Base-by-base conservation (phyloP, 495 filamentous ascomycete species). In the Xylaria longipes region DNA sequence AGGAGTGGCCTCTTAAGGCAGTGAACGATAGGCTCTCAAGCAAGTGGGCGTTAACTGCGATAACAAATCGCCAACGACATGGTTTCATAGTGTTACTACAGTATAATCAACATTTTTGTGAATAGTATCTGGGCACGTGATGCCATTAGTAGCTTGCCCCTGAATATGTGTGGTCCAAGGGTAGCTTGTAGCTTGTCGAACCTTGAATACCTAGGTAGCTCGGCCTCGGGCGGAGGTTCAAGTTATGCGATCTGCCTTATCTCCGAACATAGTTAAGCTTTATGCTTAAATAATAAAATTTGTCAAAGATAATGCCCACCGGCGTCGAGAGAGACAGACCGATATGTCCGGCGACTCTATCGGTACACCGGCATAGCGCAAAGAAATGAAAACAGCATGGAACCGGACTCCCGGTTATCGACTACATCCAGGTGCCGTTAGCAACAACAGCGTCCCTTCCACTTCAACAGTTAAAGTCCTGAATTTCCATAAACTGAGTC, bases 271-370 rank as follows among this genome's bases (percentile, higher is more conserved):
- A 11, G 31, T 35, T 5, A 58, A 20, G 54, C 27, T 20, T 17
- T 20, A 1, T 35, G 54, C 29, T 62, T 62, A 62, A 22, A 29
- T 62, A 62, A 62, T 41, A 33, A 2, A 57, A 33, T 57, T 6
- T 33, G 82, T 89, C 60, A 88, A 86, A 74, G 79, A 84, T 54
- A 83, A 78, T 39, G 82, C 82, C 54, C 75, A 73, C 75, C 80
- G 71, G 43, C 84, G 86, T 5, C 60, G 60, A 15, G 60, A 63
- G 35, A 20, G n/a, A 35, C 54, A 29, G 15, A 15, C 17, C 29
- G 54, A 58, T 35, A 35, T 58, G 15, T 11, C 20, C 33, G 57
- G 57, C 31, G 57, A 60, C 22, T 22, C 25, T 22, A 37, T 12
- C 33, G 33, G 29, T n/a, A 20, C 27, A 58, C n/a, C 73, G 58